Evolutionary conservation across 1,284 basidiomycete species (phyloP), one percentile per base, ranked within the genome.

Genomic region (Kalmanozyma brasiliensis): DNA sequence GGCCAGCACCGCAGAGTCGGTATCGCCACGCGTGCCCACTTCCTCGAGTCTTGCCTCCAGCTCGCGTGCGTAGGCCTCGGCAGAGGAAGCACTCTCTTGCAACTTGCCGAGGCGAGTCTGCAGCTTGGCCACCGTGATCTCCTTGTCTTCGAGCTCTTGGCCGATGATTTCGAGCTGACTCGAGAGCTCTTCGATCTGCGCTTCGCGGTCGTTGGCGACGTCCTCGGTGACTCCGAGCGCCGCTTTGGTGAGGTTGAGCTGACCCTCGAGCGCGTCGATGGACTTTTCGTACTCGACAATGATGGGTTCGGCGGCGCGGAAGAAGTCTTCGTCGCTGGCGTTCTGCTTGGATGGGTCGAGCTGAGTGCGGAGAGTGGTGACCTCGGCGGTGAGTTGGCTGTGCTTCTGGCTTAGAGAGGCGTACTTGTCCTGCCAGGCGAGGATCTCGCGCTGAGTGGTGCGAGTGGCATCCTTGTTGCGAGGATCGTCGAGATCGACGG

Each of bases 251-350:
- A 97, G 86, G 74, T 89, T 92, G 52, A 97, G 87, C 82, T 98
- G 91, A 1, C 94, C 92, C 82, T 98, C 96, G 85, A 98, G 90
- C 2, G 93, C 90, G 42, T 90, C 89, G 70, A 98, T 94, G 1
- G 94, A 93, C 86, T 95, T 94, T 85, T 98, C 95, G 83, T 98
- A 98, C 85, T 98, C 95, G 40, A 80, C 78, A 60, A 98, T 97
- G 75, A 98, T 93, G 8, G 95, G 95, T 33, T 94, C 94, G 19
- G 98, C 94, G 56, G 96, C 95, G 82, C 94, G 91, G 78, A 96
- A 92, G 81, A 97, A 98, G 82, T 91, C 92, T 16, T 82, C 59
- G 89, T 33, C 89, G n/a, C 87, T 88, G 33, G 33, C 49, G 37
- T 48, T 37, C 22, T 48, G 87, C n/a, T 52, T 51, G 45, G 33